Evolutionary conservation across 2,329 filamentous ascomycete genomes (phyloP).

Genomic region (Talaromyces islandicus): DNA sequence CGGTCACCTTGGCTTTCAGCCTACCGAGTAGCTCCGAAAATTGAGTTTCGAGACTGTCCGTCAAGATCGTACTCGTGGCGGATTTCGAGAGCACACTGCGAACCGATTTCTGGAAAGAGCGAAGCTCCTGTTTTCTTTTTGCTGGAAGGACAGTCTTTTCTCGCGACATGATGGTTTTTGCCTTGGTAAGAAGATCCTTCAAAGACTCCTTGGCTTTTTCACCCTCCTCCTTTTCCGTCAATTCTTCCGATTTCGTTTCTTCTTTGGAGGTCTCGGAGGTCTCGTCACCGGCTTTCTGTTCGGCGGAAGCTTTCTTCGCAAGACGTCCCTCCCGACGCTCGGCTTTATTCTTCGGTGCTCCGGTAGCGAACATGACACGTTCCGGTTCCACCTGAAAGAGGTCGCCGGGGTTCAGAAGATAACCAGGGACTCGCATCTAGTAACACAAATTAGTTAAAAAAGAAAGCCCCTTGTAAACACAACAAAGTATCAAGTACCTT

Average conservation of each 20-base stretch:
- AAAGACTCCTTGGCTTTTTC: slow-evolving; percentile 44
- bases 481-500: slow-evolving; percentile 53
- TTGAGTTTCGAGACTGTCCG: slow-evolving; percentile 48
- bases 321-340: slow-evolving; percentile 34
- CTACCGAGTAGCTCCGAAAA: slow-evolving; percentile 48
- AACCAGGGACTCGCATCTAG: slow-evolving; percentile 90
- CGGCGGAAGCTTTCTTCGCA: slow-evolving; percentile 18
- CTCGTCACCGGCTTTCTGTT: slow-evolving; percentile 19
- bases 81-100: slow-evolving; percentile 57
- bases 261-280: slow-evolving; percentile 20
- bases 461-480: background rate
- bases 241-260: slow-evolving; percentile 19
- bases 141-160: slow-evolving; percentile 52
- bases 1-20: slow-evolving; percentile 37
- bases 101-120: slow-evolving; percentile 62
- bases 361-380: slow-evolving; percentile 81
- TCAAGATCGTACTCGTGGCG: slow-evolving; percentile 36
- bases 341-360: slow-evolving; percentile 56
- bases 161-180: slow-evolving; percentile 55
- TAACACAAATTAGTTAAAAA: slow-evolving; percentile 7
- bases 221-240: slow-evolving; percentile 22
- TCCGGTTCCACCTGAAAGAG: slow-evolving; percentile 95
- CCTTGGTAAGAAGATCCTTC: slow-evolving; percentile 49
- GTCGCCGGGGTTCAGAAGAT: slow-evolving; percentile 92
- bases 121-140: slow-evolving; percentile 69